These are phyloP conservation scores for Acrodontium crateriforme DNA, from an alignment of 2,329 filamentous ascomycete species.

Conservation along the genomic window DNA sequence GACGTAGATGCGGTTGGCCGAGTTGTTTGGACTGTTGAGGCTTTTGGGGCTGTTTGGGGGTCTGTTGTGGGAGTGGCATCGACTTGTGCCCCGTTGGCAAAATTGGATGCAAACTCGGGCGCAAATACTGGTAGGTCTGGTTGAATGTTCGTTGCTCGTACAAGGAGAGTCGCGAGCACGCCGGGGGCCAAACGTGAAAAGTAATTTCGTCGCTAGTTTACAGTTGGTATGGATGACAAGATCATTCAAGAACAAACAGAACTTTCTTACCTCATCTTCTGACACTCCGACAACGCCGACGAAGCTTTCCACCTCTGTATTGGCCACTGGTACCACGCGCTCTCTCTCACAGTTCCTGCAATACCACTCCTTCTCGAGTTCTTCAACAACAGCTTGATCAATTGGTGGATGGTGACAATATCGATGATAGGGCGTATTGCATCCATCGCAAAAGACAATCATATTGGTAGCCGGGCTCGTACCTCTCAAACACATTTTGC, in stretches of 20 bases:
- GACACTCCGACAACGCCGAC: conserved; percentile 26
- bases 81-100: conserved; percentile 3
- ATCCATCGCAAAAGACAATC: conserved; percentile 77
- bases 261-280: conserved; percentile 26
- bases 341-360: conserved; percentile 48
- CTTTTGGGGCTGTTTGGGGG: conserved; percentile 21
- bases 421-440: conserved; percentile 68
- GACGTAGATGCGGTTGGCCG: conserved; percentile 8
- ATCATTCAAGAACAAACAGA: not conserved
- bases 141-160: conserved; percentile 46
- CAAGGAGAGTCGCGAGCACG: conserved; percentile 50
- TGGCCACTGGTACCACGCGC: conserved; percentile 27
- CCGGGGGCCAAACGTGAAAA: conserved; percentile 46
- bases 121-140: conserved; percentile 54
- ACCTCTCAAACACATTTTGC: conserved; percentile 58
- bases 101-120: conserved; percentile 18
- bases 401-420: conserved; percentile 67
- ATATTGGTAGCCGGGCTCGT: conserved; percentile 60
- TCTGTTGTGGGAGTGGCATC: conserved; percentile 6
- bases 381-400: conserved; percentile 51
- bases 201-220: conserved; percentile 29
- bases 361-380: conserved; percentile 57
- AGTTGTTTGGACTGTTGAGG: too few relatives aligned
- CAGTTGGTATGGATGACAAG: not conserved
- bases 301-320: conserved; percentile 28